phyloP scores from a whole-genome alignment of 257 asterid species.

The Solanum chmielewskii region DNA sequence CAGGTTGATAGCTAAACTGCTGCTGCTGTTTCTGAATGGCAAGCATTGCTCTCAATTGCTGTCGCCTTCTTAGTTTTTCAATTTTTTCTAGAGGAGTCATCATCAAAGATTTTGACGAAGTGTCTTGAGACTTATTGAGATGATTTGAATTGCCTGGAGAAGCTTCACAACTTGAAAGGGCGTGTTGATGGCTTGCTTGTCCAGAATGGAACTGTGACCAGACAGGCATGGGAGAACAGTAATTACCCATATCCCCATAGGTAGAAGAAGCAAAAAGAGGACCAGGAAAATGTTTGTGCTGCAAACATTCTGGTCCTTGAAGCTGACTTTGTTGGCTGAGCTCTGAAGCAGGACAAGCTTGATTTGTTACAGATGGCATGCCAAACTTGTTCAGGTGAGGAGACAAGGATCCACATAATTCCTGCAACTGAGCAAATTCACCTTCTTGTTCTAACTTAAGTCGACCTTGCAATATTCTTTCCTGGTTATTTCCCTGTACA shows the following conservation, averaged over 20 bases:
- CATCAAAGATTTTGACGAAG: constrained; percentile 23
- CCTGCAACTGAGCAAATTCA: constrained; percentile 26
- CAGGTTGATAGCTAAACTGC: constrained; percentile 55
- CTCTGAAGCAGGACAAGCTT: constrained; percentile 27
- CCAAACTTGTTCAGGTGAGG: constrained; percentile 29
- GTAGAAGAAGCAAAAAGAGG: constrained; percentile 37
- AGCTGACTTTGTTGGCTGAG: constrained; percentile 23
- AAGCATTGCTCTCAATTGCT: constrained; percentile 82
- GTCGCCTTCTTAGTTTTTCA: constrained; percentile 77
- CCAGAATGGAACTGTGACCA: constrained; percentile 16
- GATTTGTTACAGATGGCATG: constrained; percentile 34
- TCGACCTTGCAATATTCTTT: constrained; percentile 30
- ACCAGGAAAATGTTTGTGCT: constrained; percentile 24
- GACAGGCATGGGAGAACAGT: constrained; percentile 21
- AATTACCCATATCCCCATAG: constrained; percentile 36
- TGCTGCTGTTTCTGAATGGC: constrained; percentile 83
- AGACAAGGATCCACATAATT: constrained; percentile 31
- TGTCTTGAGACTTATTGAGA: constrained; percentile 12
- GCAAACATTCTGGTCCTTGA: constrained; percentile 29
- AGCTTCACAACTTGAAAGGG: constrained; percentile 26
- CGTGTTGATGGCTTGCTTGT: constrained; percentile 8
- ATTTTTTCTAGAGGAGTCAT: constrained; percentile 93
- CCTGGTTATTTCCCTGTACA: constrained; percentile 42
- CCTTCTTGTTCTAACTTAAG: constrained; percentile 26
- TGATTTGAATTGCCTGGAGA: constrained; percentile 30